Conservation (phyloP, 2,329 filamentous ascomycete genomes). For the Diaporthe destruens region DNA sequence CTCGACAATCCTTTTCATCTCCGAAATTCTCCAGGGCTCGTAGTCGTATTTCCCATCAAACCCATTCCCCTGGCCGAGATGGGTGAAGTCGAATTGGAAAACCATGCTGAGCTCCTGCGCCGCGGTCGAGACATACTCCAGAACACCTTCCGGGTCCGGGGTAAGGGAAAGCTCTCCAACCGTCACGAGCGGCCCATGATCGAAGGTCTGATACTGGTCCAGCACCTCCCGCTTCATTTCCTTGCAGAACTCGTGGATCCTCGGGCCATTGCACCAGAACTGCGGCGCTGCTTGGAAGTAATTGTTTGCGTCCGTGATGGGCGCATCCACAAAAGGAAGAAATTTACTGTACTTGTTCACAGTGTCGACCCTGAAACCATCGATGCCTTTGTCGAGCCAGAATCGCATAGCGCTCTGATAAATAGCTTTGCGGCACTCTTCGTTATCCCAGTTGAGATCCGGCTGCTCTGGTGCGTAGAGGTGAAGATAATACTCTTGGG, state of each 20-base stretch:
- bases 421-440: slow-evolving; percentile 73
- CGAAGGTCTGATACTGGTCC: slow-evolving; percentile 62
- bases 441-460: slow-evolving; percentile 83
- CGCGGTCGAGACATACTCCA: slow-evolving; percentile 66
- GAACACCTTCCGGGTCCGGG: slow-evolving; percentile 62
- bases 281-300: slow-evolving; percentile 58
- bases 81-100: slow-evolving; percentile 28
- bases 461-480: slow-evolving; percentile 79
- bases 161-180: slow-evolving; percentile 73
- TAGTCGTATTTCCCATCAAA: slow-evolving; percentile 63
- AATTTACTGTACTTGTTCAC: slow-evolving; percentile 77
- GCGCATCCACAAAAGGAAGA: slow-evolving; percentile 66
- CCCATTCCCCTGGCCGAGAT: slow-evolving; percentile 63
- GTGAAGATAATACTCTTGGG: slow-evolving; percentile 67
- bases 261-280: slow-evolving; percentile 71
- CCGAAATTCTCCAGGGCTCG: slow-evolving; percentile 58
- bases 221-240: slow-evolving; percentile 69
- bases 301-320: slow-evolving; percentile 55
- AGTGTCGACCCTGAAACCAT: slow-evolving; percentile 76
- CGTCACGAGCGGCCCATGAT: slow-evolving; percentile 56
- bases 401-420: slow-evolving; percentile 76
- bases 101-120: slow-evolving; percentile 71
- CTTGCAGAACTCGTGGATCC: slow-evolving; percentile 71
- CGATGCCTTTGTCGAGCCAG: slow-evolving; percentile 78
- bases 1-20: slow-evolving; percentile 58